These are phyloP conservation scores for Leccinum obscurum DNA, from an alignment of 768 basidiomycete genomes.

Conservation along the genomic window DNA sequence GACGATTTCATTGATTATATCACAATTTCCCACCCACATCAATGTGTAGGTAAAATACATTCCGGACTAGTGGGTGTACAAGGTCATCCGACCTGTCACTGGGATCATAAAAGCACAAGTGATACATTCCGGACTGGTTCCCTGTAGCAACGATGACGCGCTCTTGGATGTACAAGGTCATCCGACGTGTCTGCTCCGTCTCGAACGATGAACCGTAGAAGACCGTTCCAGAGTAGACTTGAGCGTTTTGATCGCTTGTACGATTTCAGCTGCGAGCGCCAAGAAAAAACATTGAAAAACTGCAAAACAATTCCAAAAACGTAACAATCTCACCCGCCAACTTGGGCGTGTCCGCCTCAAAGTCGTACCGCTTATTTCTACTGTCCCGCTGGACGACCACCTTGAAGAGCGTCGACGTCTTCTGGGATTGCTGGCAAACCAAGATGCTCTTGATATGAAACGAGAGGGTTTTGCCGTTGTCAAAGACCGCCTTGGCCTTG, in stretches of 20 bases:
- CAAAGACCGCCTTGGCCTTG: constrained; percentile 78
- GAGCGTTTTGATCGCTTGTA: constrained; percentile 66
- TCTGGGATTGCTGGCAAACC: constrained; percentile 79
- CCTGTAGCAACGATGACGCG: no score
- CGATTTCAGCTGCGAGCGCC: constrained; percentile 62
- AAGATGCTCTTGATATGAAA: constrained; percentile 89
- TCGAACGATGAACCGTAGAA: constrained; percentile 58
- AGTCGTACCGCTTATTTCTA: constrained; percentile 91
- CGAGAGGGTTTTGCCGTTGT: constrained; percentile 86
- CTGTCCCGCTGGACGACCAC: constrained; percentile 76
- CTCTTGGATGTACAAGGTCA: constrained; percentile 22
- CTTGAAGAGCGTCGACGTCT: constrained; percentile 84
- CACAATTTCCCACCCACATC: neutral
- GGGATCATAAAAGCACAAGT: no score
- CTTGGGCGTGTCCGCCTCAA: constrained; percentile 89
- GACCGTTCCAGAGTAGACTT: constrained; percentile 66
- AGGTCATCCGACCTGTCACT: no score
- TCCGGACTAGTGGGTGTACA: no score
- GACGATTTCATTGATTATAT: constrained; percentile 11
- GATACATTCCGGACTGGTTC: no score
- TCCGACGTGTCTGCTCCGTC: constrained; percentile 61
- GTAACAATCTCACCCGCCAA: constrained; percentile 58
- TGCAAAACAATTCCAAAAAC: neutral
- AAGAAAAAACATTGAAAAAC: neutral
- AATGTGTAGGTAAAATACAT: no score